A percentile compares a stretch with the other conserved stretches of the same genome.
Evolutionary conservation across 2,329 filamentous ascomycete species (phyloP).

Genomic region (Dactylellina drechsleri): DNA sequence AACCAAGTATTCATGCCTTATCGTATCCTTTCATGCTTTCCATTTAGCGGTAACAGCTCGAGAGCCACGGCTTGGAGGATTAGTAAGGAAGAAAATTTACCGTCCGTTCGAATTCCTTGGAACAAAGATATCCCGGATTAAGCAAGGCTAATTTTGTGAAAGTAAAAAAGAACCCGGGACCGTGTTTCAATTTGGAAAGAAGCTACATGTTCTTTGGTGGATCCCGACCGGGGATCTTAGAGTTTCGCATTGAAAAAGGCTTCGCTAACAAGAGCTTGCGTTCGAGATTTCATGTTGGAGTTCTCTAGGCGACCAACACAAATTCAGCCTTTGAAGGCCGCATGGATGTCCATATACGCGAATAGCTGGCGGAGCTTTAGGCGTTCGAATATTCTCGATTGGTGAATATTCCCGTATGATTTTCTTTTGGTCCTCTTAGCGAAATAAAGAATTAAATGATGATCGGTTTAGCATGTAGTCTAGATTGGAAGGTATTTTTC

Average conservation of each 20-base stretch:
- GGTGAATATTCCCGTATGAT: too few relatives aligned
- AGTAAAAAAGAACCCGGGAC: slow-evolving; percentile 12
- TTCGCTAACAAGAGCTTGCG: background rate
- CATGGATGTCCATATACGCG: background rate
- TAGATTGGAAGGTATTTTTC: too few relatives aligned
- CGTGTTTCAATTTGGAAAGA: slow-evolving; percentile 6
- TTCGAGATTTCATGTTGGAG: background rate
- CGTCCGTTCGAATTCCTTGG: slow-evolving; percentile 18
- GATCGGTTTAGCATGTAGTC: too few relatives aligned
- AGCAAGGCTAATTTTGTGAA: slow-evolving; percentile 24
- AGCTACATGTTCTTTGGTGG: slow-evolving; percentile 7
- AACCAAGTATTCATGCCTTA: slow-evolving; percentile 28
- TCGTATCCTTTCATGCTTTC: slow-evolving; percentile 13
- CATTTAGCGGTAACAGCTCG: slow-evolving; percentile 17
- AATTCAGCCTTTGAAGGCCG: background rate
- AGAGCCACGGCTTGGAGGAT: slow-evolving; percentile 25
- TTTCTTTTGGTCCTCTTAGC: too few relatives aligned
- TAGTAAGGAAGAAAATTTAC: slow-evolving; percentile 32
- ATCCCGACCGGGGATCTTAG: slow-evolving; percentile 1
- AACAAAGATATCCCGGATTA: slow-evolving; percentile 24
- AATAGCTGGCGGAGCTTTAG: too few relatives aligned
- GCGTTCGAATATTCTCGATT: too few relatives aligned
- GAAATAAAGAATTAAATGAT: too few relatives aligned
- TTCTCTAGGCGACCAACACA: background rate
- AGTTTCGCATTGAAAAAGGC: slow-evolving; percentile 1